Conservation (phyloP, 1,284 basidiomycete genomes). For the Ustilago curta region DNA sequence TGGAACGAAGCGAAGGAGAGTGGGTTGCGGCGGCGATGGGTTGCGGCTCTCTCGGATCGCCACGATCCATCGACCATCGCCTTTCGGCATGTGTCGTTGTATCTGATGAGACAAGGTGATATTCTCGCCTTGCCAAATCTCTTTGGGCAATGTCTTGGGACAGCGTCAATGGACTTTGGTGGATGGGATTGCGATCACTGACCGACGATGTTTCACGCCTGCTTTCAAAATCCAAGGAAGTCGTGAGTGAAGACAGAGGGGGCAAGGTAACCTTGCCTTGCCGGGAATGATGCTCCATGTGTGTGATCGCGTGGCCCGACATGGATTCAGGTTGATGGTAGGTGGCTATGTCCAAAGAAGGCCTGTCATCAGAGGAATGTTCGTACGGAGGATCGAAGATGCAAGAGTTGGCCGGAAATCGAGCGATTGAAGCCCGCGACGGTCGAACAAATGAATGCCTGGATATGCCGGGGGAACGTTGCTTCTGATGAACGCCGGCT, state of each 20-base stretch:
- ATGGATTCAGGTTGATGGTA: background rate
- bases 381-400: background rate
- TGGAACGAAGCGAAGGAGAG: slow-evolving; percentile 4
- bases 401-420: background rate
- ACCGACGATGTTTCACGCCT: background rate
- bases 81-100: background rate
- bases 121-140: background rate
- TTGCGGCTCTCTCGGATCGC: background rate
- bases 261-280: slow-evolving; percentile 33
- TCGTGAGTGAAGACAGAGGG: slow-evolving; percentile 39
- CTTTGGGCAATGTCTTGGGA: background rate
- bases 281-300: slow-evolving; percentile 20
- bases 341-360: background rate
- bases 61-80: slow-evolving; percentile 11
- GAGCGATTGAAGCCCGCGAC: background rate
- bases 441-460: background rate
- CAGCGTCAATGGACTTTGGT: background rate
- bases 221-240: slow-evolving; percentile 26
- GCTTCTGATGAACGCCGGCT: background rate
- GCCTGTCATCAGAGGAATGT: slow-evolving; percentile 2
- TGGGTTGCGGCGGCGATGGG: background rate
- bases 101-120: background rate
- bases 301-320: background rate
- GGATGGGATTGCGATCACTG: background rate
- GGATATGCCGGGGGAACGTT: background rate